phyloP scores from a whole-genome alignment of 2,329 filamentous ascomycete species.

The Neoascochyta sp. region DNA sequence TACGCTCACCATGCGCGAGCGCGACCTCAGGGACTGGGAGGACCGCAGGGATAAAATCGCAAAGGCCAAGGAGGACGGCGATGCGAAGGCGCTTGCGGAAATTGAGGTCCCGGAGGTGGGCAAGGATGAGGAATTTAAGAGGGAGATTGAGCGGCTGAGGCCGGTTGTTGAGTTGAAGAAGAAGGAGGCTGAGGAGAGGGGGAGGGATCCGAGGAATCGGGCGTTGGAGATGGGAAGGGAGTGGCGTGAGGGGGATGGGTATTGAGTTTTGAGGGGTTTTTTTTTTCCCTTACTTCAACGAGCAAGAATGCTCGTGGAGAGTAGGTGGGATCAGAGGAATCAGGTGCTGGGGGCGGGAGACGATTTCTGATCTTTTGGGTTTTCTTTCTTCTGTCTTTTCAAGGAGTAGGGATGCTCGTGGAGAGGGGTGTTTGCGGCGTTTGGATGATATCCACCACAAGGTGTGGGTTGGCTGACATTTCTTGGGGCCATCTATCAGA shows the following conservation, averaged over 20 bases:
- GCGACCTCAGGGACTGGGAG: slow-evolving; percentile 44
- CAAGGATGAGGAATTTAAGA: slow-evolving; percentile 43
- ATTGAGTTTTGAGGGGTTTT: slow-evolving; percentile 32
- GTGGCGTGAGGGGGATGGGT: slow-evolving; percentile 56
- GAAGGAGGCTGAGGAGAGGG: slow-evolving; percentile 48
- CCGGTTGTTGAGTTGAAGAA: slow-evolving; percentile 43
- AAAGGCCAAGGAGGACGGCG: slow-evolving; percentile 34
- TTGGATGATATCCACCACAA: too few relatives aligned
- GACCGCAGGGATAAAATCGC: slow-evolving; percentile 39
- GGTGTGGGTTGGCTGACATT: too few relatives aligned
- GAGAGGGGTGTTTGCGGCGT: slow-evolving; percentile 24
- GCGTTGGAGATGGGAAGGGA: slow-evolving; percentile 52
- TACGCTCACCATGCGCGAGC: slow-evolving; percentile 40
- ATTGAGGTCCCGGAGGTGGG: slow-evolving; percentile 34
- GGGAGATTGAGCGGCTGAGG: slow-evolving; percentile 45
- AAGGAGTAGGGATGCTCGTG: neutral
- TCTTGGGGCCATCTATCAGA: too few relatives aligned
- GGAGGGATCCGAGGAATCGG: slow-evolving; percentile 50
- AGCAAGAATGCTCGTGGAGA: slow-evolving; percentile 17
- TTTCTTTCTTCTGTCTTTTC: neutral
- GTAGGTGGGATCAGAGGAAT: slow-evolving; percentile 50
- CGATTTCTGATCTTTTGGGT: slow-evolving; percentile 40
- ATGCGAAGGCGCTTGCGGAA: slow-evolving; percentile 28
- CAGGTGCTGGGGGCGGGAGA: slow-evolving; percentile 53
- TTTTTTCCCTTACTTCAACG: neutral